phyloP scores from a whole-genome alignment of 169 alveolate species.

The Cryptosporidium canis region DNA sequence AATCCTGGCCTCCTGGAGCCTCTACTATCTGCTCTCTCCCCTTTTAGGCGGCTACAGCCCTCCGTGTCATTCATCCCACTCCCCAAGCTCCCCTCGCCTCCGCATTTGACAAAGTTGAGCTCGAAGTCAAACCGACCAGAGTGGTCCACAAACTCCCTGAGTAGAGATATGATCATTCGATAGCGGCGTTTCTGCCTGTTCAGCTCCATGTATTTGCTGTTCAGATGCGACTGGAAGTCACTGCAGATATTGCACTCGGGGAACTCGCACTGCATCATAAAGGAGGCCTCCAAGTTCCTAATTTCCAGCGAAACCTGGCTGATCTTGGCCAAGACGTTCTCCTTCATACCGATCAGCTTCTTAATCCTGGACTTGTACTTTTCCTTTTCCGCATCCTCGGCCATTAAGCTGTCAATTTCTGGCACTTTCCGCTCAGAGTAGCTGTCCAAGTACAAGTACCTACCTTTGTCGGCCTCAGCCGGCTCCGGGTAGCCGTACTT shows the following conservation, averaged over 20 bases:
- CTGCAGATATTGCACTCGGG: constrained; percentile 27
- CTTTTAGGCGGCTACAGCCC: neutral
- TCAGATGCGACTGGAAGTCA: constrained; percentile 41
- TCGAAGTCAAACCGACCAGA: constrained; percentile 27
- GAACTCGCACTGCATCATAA: neutral
- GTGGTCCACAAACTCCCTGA: constrained; percentile 52
- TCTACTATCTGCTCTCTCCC: neutral
- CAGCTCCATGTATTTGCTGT: constrained; percentile 2
- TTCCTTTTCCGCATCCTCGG: constrained; percentile 24
- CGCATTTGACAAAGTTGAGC: neutral
- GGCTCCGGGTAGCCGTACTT: neutral
- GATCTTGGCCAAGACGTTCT: neutral
- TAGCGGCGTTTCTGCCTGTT: constrained; percentile 3
- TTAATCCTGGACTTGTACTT: constrained; percentile 36
- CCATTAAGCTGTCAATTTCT: neutral
- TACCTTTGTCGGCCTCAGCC: neutral
- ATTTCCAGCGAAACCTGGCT: neutral
- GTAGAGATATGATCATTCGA: neutral
- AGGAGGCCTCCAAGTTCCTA: neutral
- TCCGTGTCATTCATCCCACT: neutral
- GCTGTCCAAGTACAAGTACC: neutral
- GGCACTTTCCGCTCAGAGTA: neutral
- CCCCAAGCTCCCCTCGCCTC: neutral
- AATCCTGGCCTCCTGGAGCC: constrained; percentile 1
- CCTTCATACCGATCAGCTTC: constrained; percentile 20